Evolutionary conservation across 305 asterid genomes (phyloP), one percentile per base, ranked within the genome.

Genomic region (Rubia peregrina): DNA sequence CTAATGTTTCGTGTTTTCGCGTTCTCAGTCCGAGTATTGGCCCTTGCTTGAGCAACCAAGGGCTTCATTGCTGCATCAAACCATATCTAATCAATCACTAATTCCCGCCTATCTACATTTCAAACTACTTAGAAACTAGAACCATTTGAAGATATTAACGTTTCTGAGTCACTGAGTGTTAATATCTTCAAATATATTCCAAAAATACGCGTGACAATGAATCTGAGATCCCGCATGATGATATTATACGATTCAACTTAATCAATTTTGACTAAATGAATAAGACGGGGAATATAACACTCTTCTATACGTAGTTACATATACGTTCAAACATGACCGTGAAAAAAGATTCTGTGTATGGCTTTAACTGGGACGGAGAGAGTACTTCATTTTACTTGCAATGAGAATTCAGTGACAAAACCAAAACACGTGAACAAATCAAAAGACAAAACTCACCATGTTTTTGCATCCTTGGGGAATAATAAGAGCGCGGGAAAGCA

Each of bases 1-100:
- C 95, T 87, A 73, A 89, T 79, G 57, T 91, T 85, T 26, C 74
- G 84, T 79, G 83, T 82, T 76, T 93, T 88, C 17, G 89, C 79
- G 74, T 84, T 88, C 74, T 93, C 97, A 0, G 85, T 83, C 67
- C 87, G 74, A 53, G 80, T 71, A 44, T 81, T 86, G 38, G 84
- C 83, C 82, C 83, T 84, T 26, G 92, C 92, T 83, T 82, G 79
- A 62, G 84, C 76, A 78, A 80, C 82, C 84, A 85, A 61, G 19
- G 89, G 92, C 81, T 80, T 86, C 80, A 79, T 49, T 53, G 61
- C 74, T 79, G 77, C 21, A 63, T 67, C 36, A 7, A 38, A 62
- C 14, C 67, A 40, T 9, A 36, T 2, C 33, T 12, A 10, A 11
- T 61, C 40, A 61, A 10, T 36, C 40, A 24, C 12, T 61, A 30